Conservation (phyloP, 1,284 basidiomycete species). For the Phlebopus sp. region DNA sequence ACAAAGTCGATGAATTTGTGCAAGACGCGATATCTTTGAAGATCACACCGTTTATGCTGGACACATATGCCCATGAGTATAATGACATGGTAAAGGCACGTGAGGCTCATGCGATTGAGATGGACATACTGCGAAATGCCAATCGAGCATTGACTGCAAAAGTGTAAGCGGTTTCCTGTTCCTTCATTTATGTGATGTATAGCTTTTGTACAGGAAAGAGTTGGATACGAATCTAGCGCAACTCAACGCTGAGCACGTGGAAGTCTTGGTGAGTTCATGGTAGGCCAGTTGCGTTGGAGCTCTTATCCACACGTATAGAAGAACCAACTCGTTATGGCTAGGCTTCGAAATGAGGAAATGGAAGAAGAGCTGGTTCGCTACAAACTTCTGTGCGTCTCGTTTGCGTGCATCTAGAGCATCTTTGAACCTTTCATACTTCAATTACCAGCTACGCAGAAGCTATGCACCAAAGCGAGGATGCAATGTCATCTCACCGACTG, state of each 20-base stretch:
- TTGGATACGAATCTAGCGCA: slow-evolving; percentile 78
- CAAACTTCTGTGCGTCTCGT: slow-evolving; percentile 72
- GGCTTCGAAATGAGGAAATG: slow-evolving; percentile 85
- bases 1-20: slow-evolving; percentile 80
- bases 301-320: slow-evolving; percentile 34
- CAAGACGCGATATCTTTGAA: slow-evolving; percentile 78
- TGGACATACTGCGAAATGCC: slow-evolving; percentile 75
- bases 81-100: slow-evolving; percentile 66
- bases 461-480: slow-evolving; percentile 81
- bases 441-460: slow-evolving; percentile 77
- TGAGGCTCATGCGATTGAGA: slow-evolving; percentile 76
- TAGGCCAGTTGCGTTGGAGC: neutral
- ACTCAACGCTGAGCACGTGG: slow-evolving; percentile 78
- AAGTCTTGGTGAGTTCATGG: slow-evolving; percentile 54
- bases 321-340: slow-evolving; percentile 86
- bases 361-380: slow-evolving; percentile 90
- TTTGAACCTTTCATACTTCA: neutral
- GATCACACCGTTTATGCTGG: slow-evolving; percentile 91
- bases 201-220: slow-evolving; percentile 53
- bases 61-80: slow-evolving; percentile 86
- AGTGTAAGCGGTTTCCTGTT: slow-evolving; percentile 55
- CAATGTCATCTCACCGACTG: slow-evolving; percentile 68
- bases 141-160: slow-evolving; percentile 78
- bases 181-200: slow-evolving; percentile 1
- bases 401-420: neutral